Conservation (phyloP, 768 basidiomycete genomes). For the Psilocybe cubensis region DNA sequence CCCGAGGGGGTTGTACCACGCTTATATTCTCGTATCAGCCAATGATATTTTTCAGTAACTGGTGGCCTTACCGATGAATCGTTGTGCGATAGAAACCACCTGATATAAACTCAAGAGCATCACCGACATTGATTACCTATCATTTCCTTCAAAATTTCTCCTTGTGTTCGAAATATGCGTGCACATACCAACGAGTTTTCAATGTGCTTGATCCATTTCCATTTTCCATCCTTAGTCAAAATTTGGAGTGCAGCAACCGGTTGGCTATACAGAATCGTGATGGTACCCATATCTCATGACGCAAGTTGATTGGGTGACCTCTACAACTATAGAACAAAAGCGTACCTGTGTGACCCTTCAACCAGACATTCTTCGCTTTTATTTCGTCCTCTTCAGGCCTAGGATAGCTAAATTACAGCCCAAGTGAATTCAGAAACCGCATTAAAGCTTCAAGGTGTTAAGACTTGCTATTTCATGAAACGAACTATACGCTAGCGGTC, state of each 20-base stretch:
- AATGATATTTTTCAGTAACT: neutral
- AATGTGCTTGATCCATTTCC: constrained; percentile 63
- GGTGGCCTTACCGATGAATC: constrained; percentile 43
- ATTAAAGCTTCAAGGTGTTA: too few relatives aligned
- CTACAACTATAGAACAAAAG: neutral
- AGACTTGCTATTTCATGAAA: constrained; percentile 71
- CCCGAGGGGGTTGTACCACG: constrained; percentile 59
- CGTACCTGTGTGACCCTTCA: constrained; percentile 62
- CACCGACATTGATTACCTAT: constrained; percentile 64
- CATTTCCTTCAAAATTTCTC: neutral
- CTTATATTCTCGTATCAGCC: constrained; percentile 26
- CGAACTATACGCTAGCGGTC: constrained; percentile 44
- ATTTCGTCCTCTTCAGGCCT: constrained; percentile 51
- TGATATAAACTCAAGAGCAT: constrained; percentile 61
- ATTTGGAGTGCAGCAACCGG: constrained; percentile 64
- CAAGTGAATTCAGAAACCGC: too few relatives aligned
- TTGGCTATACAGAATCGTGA: constrained; percentile 65
- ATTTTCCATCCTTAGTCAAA: constrained; percentile 49
- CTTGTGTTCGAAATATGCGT: neutral
- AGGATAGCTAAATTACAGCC: constrained; percentile 60
- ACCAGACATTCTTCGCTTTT: constrained; percentile 57
- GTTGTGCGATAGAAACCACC: constrained; percentile 64
- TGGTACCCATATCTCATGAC: constrained; percentile 49
- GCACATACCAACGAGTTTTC: constrained; percentile 58
- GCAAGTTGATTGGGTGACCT: neutral